These are phyloP conservation scores for Daldinia sp. DNA, from an alignment of 2,329 filamentous ascomycete species.

Conservation along the genomic window DNA sequence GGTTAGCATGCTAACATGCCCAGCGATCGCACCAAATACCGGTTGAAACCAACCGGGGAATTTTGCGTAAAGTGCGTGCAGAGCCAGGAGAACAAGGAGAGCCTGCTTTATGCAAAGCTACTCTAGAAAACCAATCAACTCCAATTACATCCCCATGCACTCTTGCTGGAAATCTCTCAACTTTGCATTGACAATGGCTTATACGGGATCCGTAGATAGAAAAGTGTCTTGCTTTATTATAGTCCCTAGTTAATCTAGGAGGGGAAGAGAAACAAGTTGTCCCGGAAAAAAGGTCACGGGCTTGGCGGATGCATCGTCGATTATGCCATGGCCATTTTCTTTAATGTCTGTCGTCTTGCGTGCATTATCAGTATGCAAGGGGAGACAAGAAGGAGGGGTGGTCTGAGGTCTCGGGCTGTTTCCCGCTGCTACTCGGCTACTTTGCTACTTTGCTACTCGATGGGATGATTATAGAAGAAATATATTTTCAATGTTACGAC, in stretches of 20 bases:
- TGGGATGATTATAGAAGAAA: slow-evolving; percentile 28
- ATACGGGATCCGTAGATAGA: too few relatives aligned
- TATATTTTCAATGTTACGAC: slow-evolving; percentile 7
- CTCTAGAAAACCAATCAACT: neutral
- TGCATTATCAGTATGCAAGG: slow-evolving; percentile 38
- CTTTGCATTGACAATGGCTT: neutral
- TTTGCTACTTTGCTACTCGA: slow-evolving; percentile 14
- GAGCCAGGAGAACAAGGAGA: slow-evolving; percentile 9
- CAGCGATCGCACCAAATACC: slow-evolving; percentile 29
- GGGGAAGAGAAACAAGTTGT: neutral
- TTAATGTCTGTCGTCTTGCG: slow-evolving; percentile 27
- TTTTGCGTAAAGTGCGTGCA: slow-evolving; percentile 32
- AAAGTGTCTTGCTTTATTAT: neutral
- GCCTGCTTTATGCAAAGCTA: slow-evolving; percentile 15
- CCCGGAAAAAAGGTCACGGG: neutral
- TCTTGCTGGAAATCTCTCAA: neutral
- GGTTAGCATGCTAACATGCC: slow-evolving; percentile 11
- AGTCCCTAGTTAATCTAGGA: neutral
- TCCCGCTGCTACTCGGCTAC: slow-evolving; percentile 17
- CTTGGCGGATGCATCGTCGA: slow-evolving; percentile 19
- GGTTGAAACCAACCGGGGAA: slow-evolving; percentile 33
- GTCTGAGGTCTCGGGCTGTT: slow-evolving; percentile 29
- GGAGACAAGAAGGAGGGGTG: slow-evolving; percentile 29
- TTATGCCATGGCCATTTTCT: slow-evolving; percentile 28
- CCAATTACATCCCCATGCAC: neutral